phyloP scores from a whole-genome alignment of 768 basidiomycete species.

The Nevesoporus exiguus region DNA sequence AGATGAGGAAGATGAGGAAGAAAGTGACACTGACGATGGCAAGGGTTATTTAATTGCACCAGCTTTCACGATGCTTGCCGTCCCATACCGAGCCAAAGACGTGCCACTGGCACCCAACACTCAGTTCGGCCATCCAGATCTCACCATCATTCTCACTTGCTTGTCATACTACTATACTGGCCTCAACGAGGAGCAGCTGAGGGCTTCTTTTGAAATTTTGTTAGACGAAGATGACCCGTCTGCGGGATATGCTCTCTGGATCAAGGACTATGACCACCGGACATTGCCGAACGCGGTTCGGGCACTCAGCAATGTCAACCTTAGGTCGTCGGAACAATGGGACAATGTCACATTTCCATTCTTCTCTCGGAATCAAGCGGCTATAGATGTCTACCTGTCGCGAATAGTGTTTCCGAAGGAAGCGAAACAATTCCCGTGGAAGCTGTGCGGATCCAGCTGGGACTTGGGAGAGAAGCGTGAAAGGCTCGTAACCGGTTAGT shows the following conservation, averaged over 20 bases:
- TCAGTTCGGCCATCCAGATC: not conserved
- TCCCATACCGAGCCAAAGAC: not conserved
- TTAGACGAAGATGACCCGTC: not conserved
- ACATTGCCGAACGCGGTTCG: not conserved
- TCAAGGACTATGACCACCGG: not conserved
- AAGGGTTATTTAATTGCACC: too few relatives aligned
- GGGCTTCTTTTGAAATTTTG: not conserved
- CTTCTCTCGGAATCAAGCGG: not conserved
- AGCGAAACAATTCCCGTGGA: not conserved
- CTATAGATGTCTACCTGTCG: not conserved
- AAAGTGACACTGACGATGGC: too few relatives aligned
- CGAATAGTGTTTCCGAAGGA: not conserved
- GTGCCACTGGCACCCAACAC: not conserved
- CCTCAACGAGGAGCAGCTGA: not conserved
- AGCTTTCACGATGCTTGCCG: not conserved
- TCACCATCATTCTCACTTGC: not conserved
- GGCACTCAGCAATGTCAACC: not conserved
- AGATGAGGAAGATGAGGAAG: too few relatives aligned
- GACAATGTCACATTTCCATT: not conserved
- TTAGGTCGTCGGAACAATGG: not conserved
- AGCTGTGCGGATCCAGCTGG: not conserved
- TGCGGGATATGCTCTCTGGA: not conserved
- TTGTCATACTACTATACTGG: not conserved
- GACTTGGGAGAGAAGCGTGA: not conserved
- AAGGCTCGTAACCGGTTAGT: not conserved